A percentile compares a stretch with the other conserved stretches of the same genome.
Evolutionary conservation across 2,329 filamentous ascomycete species (phyloP).

Genomic region (Hymenoscyphus occultus): DNA sequence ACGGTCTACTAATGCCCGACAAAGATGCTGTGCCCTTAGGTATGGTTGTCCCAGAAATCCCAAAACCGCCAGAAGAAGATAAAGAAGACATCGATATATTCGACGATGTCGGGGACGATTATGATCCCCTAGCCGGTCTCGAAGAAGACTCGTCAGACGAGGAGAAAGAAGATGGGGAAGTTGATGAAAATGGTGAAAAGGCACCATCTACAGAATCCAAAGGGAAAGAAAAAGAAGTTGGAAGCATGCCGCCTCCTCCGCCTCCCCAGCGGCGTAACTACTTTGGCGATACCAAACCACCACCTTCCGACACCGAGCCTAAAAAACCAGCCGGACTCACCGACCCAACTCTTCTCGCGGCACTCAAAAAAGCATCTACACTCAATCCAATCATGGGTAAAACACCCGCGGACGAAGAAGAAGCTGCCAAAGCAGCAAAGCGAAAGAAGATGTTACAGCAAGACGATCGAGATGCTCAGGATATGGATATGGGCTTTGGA

Average conservation of each 20-base stretch:
- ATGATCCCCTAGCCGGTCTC: conserved; percentile 63
- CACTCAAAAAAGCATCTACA: conserved; percentile 78
- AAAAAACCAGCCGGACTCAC: conserved; percentile 52
- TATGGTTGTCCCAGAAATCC: conserved; percentile 62
- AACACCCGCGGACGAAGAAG: conserved; percentile 42
- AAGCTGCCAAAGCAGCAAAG: conserved; percentile 61
- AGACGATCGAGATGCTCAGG: conserved; percentile 77
- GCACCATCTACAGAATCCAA: conserved; percentile 14
- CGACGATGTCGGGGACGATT: conserved; percentile 63
- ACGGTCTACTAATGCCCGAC: conserved; percentile 50
- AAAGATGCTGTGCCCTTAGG: conserved; percentile 57
- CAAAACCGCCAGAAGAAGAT: conserved; percentile 46
- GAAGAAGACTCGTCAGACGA: conserved; percentile 42
- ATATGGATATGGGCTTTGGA: conserved; percentile 94
- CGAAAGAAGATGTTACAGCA: conserved; percentile 71
- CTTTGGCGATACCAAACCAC: conserved; percentile 57
- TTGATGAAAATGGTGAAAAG: conserved; percentile 19
- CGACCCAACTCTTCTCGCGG: conserved; percentile 78
- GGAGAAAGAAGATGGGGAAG: conserved; percentile 42
- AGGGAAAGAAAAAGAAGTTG: conserved; percentile 13
- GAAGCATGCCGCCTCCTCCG: conserved; percentile 47
- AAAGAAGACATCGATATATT: conserved; percentile 63
- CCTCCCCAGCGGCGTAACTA: conserved; percentile 50
- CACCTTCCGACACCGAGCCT: conserved; percentile 28
- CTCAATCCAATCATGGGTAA: conserved; percentile 46